Percentiles rank a stretch among this genome's conserved stretches.
Conservation (phyloP, 2,329 filamentous ascomycete species). For the Helminthosporium solani region DNA sequence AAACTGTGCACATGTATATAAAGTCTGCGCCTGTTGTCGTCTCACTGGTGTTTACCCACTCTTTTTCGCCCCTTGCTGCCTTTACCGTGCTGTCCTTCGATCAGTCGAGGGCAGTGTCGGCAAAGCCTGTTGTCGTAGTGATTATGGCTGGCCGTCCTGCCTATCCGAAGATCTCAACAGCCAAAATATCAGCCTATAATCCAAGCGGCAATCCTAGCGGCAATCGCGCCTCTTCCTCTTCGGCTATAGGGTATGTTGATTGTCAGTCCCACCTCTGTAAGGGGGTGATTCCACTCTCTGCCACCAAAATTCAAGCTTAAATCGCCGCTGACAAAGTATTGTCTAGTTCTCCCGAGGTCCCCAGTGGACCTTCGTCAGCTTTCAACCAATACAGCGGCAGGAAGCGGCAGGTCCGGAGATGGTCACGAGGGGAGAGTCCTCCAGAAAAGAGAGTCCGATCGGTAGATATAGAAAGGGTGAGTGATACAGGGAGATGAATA, state of each 20-base stretch:
- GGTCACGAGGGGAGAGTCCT: constrained; percentile 21
- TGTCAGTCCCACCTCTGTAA: background rate
- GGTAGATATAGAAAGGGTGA: constrained; percentile 5
- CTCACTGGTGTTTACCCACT: too few species aligned
- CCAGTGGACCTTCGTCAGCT: background rate
- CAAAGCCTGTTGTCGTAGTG: background rate
- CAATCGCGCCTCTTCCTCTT: background rate
- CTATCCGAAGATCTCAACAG: background rate
- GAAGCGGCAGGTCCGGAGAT: constrained; percentile 17
- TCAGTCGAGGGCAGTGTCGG: too few species aligned
- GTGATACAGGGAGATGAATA: background rate
- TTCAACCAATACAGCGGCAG: constrained; percentile 11
- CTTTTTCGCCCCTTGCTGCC: too few species aligned
- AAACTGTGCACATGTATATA: too few species aligned
- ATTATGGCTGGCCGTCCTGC: background rate
- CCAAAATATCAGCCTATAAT: background rate
- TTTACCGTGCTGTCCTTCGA: too few species aligned
- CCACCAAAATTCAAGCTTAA: too few species aligned
- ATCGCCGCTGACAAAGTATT: background rate
- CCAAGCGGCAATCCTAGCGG: too few species aligned
- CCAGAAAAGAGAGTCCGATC: constrained; percentile 16
- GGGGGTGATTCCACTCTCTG: too few species aligned
- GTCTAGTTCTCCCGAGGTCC: background rate
- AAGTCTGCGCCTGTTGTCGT: too few species aligned
- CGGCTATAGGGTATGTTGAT: background rate